Base-by-base conservation (phyloP, 306 rosid genomes). In the Prunus fruticosa region DNA sequence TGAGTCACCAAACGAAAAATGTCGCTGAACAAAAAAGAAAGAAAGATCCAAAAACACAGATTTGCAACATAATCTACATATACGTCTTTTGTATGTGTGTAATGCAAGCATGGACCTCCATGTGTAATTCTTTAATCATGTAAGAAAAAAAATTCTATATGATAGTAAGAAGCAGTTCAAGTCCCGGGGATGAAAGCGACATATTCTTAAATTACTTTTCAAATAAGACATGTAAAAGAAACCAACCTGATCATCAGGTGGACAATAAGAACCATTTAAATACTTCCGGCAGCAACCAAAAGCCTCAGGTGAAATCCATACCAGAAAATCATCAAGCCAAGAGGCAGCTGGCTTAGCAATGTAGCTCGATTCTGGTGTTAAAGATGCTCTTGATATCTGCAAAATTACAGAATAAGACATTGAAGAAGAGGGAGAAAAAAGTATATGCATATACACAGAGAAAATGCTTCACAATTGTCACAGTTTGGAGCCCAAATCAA, bases 281-380 rank as follows among this genome's bases (percentile, higher is more conserved):
- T 89, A 92, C 84, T 94, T 94, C 79, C 97, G 91, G 72, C 97
- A 94, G 87, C 98, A 94, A 80, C 98, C 93, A 85, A 94, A 94
- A 79, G 98, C 98, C 84, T 94, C 98, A 8, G 98, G 98, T 30
- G 98, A 94, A 47, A 90, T 76, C 98, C 98, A 94, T 65, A 94
- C 98, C 58, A 94, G 98, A 85, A 94, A 94, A 80, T 94, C 98
- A 82, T 94, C 98, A 76, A 94, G 98, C 98, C 98, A 94, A 53
- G 98, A 94, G 78, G 98, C 98, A 68, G 98, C 98, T 78, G 98
- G 97, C 81, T 90, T 94, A 71, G 98, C 93, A 82, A 94, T 94
- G 87, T 92, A 89, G 87, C 89, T 92, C 75, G 94, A 86, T 63
- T 87, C 78, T 62, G 97, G 96, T 30, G 74, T 83, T 87, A 84